Conservation (phyloP, 179 eudicot genomes). For the Beta macrorhiza region DNA sequence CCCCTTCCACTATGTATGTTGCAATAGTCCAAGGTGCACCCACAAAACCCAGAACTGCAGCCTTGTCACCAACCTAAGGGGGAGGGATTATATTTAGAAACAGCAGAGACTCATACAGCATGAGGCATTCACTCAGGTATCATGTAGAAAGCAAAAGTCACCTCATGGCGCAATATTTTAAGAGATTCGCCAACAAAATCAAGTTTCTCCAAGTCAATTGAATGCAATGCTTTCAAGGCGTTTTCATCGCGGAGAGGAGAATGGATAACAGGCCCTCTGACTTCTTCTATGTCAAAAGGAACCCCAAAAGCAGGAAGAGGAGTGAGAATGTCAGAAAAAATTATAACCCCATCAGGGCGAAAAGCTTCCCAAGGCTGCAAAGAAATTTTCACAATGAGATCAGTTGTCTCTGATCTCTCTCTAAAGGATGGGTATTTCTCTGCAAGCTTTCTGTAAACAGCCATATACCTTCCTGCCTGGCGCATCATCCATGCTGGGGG, state of each 20-base stretch:
- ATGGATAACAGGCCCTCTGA: constrained; percentile 88
- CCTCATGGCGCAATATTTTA: constrained; percentile 73
- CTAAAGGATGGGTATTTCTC: constrained; percentile 92
- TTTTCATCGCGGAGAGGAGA: constrained; percentile 84
- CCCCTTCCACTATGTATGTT: constrained; percentile 95
- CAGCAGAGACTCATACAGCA: constrained; percentile 21
- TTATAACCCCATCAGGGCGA: constrained; percentile 91
- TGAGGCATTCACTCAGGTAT: constrained; percentile 25
- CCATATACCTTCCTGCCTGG: constrained; percentile 99
- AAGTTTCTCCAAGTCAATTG: constrained; percentile 79
- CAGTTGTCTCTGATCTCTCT: constrained; percentile 97
- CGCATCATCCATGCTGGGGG: constrained; percentile 99
- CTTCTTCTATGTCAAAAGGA: constrained; percentile 96
- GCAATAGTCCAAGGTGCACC: constrained; percentile 99
- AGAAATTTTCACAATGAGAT: constrained; percentile 97
- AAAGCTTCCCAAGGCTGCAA: constrained; percentile 99
- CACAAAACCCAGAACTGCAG: constrained; percentile 94
- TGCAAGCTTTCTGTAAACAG: constrained; percentile 93
- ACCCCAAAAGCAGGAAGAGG: constrained; percentile 98
- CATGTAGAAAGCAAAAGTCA: constrained; percentile 31
- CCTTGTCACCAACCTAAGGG: constrained; percentile 74
- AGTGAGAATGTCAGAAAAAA: constrained; percentile 96
- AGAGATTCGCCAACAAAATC: constrained; percentile 86
- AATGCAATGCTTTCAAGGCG: constrained; percentile 70
- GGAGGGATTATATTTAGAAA: constrained; percentile 23